Evolutionary conservation across 305 asterid species (phyloP).

Genomic region (Fraxinus paxiana): DNA sequence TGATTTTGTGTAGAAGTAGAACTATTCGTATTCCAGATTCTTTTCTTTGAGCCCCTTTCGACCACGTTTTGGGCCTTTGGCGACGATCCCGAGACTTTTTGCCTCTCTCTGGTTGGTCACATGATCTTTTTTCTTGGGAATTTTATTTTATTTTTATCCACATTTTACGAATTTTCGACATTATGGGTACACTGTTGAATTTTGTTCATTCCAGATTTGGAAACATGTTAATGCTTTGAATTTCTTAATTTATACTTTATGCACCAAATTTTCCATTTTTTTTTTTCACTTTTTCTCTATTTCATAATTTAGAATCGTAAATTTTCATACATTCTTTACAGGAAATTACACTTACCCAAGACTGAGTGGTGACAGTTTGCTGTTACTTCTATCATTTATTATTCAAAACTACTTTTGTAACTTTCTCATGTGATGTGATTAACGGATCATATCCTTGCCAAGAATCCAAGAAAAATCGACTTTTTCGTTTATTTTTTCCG

Average conservation of each 20-base stretch:
- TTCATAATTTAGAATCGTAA: background rate
- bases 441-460: background rate
- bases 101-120: background rate
- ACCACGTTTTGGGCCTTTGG: background rate
- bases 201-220: background rate
- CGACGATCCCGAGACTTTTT: background rate
- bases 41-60: background rate
- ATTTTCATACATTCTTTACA: background rate
- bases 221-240: background rate
- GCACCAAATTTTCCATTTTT: background rate
- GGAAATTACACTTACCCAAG: background rate
- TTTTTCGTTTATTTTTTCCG: background rate
- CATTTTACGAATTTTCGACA: background rate
- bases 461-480: background rate
- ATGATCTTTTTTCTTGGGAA: background rate
- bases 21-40: background rate
- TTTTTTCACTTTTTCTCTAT: background rate
- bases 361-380: background rate
- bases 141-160: background rate
- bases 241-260: background rate
- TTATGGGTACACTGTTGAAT: background rate
- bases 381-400: background rate
- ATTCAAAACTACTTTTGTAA: background rate
- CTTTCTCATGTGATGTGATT: background rate
- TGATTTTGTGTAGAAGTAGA: background rate